Conservation (phyloP, 352 stramenopile species). For the Globisporangium camurandrum region DNA sequence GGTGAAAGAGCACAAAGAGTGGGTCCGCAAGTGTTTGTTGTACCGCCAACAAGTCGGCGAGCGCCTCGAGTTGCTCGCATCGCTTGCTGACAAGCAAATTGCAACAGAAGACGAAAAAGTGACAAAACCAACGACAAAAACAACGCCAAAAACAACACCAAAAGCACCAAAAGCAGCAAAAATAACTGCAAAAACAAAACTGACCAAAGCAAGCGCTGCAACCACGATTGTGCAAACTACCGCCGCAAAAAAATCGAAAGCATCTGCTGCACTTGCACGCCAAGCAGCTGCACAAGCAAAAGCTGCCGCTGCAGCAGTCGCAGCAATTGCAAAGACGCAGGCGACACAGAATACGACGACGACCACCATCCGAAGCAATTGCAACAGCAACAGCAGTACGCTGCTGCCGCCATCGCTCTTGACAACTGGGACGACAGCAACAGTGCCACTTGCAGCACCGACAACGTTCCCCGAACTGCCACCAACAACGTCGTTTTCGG, state of each 20-base stretch:
- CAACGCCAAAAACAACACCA: constrained; percentile 7
- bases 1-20: constrained; percentile 61
- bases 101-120: constrained; percentile 40
- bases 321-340: neutral
- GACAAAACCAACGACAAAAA: constrained; percentile 6
- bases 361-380: too few relatives aligned
- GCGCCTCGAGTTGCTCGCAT: constrained; percentile 65
- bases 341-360: neutral
- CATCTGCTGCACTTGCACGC: constrained; percentile 4
- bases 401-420: constrained; percentile 4
- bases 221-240: neutral
- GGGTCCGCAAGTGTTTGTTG: constrained; percentile 51
- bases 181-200: neutral
- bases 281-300: constrained; percentile 9
- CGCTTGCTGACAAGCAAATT: constrained; percentile 75
- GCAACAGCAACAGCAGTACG: constrained; percentile 1
- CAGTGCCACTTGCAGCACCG: neutral
- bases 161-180: too few relatives aligned
- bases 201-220: neutral
- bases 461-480: constrained; percentile 14
- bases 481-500: constrained; percentile 38
- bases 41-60: constrained; percentile 67
- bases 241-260: constrained; percentile 8
- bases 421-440: neutral
- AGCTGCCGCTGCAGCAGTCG: neutral